Evolutionary conservation across 495 filamentous ascomycete species (phyloP), one percentile per base, ranked within the genome.

Genomic region (Antarctomyces pellizariae): DNA sequence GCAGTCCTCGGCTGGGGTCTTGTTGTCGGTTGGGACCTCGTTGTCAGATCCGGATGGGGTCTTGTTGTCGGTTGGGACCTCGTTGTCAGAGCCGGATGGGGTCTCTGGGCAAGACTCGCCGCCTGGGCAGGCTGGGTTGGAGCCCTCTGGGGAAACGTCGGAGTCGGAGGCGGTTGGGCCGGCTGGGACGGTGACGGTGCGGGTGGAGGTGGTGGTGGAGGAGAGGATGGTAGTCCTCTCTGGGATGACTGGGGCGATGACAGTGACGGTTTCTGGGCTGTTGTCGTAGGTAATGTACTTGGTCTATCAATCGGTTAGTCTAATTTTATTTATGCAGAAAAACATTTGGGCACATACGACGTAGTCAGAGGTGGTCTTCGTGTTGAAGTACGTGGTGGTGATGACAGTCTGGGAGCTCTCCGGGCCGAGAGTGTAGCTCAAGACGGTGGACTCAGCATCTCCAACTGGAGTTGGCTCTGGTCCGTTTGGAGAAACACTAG

Each of bases 381-480:
- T 9, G 11, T 16, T 10, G 21, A 20, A 20, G 2, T 14, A 7
- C 13, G 20, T 3, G 11, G 13, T 4, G 7, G 11, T 8, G 19
- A 16, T 13, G 12, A n/a, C 8, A 11, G 9, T 19, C 13, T 2
- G 5, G n/a, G 12, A 6, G 32, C 36, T 33, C 36, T 33, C 14
- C 30, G 36, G 18, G 24, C 29, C 4, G 37, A 35, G 16, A 32
- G 7, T 18, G 38, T 21, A 4, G 35, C 33, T 3, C 31, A 20
- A 4, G 35, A 38, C 6, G 38, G 4, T 7, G 38, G 33, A 9
- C 33, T 22, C 4, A 33, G 37, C 11, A 36, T 17, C 14, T 35
- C 27, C 1, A 33, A 35, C 14, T 27, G 13, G n/a, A 24, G 8
- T 15, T n/a, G 36, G 28, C 21, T 29, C 11, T 15, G 17, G 5